Evolutionary conservation across 352 stramenopile species (phyloP), one percentile per base, ranked within the genome.

Genomic region (Globisporangium heterothallicum): DNA sequence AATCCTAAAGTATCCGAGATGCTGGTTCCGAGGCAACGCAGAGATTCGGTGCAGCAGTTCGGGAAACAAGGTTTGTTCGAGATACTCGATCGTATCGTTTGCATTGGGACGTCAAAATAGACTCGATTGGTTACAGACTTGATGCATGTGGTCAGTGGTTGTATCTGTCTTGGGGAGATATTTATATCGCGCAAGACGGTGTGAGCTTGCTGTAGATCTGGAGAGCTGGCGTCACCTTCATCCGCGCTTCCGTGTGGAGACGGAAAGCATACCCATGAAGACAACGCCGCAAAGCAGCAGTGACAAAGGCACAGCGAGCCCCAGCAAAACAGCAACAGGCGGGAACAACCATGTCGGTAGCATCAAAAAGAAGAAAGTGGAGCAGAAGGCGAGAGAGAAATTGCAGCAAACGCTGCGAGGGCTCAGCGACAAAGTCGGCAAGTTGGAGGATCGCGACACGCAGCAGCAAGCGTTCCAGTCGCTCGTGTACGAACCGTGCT

Each of bases 371-470:
- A 72, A 58, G 27, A 80, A 80, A 42, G 53, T 69, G n/a, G 56
- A 69, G 41, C 64, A 62, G 26, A 84, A 84, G 53, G 48, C 58
- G 2, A 74, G 74, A 30, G 74, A 84, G 25, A 61, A 52, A 32
- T 41, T 67, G 21, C n/a, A 44, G 3, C 54, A 69, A 18, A 65
- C 61, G 21, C 63, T 85, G 26, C 62, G 34, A 7, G 68, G 71
- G 19, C 53, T 86, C 4, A 82, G 69, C 40, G 50, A 65, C 21
- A 45, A 65, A 47, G 74, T 88, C n/a, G 66, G 70, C 6, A 76
- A 72, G 12, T 59, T 88, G 5, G 74, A 88, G 52, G 74, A 88
- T 35, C 68, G 70, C 16, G 78, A 88, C 40, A 88, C 74, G 1
- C 77, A 88, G 45, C 77, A 84, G 7, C 68, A 76, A 61, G 70